These are phyloP conservation scores for Metschnikowia noctiluminum DNA, from an alignment of 805 yeast species.

Conservation along the genomic window DNA sequence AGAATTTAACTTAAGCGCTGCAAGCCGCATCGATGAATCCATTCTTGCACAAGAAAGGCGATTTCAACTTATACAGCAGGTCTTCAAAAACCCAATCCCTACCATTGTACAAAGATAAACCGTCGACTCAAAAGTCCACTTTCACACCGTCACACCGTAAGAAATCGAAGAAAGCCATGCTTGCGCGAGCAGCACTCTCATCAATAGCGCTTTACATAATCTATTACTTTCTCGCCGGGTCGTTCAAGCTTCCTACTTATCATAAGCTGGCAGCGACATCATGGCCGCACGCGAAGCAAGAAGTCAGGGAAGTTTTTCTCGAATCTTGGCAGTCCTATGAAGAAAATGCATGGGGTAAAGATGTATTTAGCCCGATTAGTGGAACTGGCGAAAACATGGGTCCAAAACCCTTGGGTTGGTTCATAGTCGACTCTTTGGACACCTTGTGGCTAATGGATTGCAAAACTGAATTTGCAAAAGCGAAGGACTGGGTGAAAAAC, in stretches of 20 bases:
- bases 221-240: conserved; percentile 7
- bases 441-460: conserved; percentile 77
- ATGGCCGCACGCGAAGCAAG: conserved; percentile 51
- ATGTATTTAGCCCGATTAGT: conserved; percentile 68
- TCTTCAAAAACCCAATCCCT: conserved; percentile 11
- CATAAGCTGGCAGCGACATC: neutral
- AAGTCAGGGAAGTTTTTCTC: conserved; percentile 64
- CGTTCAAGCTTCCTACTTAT: conserved; percentile 1
- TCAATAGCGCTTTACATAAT: conserved; percentile 13
- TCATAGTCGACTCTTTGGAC: conserved; percentile 83
- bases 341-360: conserved; percentile 79
- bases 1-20: neutral
- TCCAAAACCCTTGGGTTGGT: conserved; percentile 84
- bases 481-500: conserved; percentile 70
- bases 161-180: conserved; percentile 12
- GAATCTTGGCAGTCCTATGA: conserved; percentile 78
- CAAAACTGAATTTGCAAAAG: conserved; percentile 56
- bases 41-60: conserved; percentile 11
- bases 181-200: conserved; percentile 14
- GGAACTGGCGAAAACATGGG: conserved; percentile 72
- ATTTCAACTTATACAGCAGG: conserved; percentile 10
- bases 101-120: conserved; percentile 20
- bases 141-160: conserved; percentile 9
- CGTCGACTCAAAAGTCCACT: conserved; percentile 8
- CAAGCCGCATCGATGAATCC: conserved; percentile 13